Conservation (phyloP, 2,329 filamentous ascomycete genomes). For the Ceratocystis albifundus region DNA sequence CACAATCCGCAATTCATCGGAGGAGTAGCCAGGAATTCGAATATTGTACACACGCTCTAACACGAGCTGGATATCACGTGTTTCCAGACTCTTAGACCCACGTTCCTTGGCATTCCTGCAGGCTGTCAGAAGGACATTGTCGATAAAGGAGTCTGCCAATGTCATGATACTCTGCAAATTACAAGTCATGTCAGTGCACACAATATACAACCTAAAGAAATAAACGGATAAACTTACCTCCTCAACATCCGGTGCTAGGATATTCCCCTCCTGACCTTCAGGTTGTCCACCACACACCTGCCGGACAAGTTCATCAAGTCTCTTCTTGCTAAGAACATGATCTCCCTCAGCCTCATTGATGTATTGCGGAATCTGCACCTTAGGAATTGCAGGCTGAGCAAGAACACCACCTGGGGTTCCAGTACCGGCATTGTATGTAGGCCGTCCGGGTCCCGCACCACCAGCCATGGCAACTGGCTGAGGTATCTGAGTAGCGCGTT, state of each 20-base stretch:
- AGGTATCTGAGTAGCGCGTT: constrained; percentile 56
- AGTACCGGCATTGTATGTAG: constrained; percentile 71
- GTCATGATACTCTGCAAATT: constrained; percentile 61
- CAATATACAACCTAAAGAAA: background rate
- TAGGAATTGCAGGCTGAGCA: constrained; percentile 72
- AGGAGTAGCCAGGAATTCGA: constrained; percentile 84
- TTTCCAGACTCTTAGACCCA: constrained; percentile 79
- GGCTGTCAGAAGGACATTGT: constrained; percentile 74
- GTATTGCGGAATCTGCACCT: constrained; percentile 69
- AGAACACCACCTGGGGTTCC: constrained; percentile 71
- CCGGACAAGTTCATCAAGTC: constrained; percentile 85
- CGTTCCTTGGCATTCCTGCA: constrained; percentile 90
- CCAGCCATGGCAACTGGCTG: constrained; percentile 59
- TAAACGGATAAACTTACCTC: constrained; percentile 50
- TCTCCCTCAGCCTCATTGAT: constrained; percentile 86
- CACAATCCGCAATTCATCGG: constrained; percentile 87
- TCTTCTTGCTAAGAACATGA: constrained; percentile 92
- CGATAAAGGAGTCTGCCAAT: constrained; percentile 88
- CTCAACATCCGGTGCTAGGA: constrained; percentile 84
- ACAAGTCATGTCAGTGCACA: background rate
- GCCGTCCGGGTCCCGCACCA: constrained; percentile 54
- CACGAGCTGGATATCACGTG: constrained; percentile 71
- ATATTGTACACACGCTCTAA: constrained; percentile 82
- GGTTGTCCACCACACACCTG: constrained; percentile 78
- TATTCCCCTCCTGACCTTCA: constrained; percentile 61